These are phyloP conservation scores for Heterobasidion parviporum DNA, from an alignment of 1,284 basidiomycete species.

Conservation along the genomic window DNA sequence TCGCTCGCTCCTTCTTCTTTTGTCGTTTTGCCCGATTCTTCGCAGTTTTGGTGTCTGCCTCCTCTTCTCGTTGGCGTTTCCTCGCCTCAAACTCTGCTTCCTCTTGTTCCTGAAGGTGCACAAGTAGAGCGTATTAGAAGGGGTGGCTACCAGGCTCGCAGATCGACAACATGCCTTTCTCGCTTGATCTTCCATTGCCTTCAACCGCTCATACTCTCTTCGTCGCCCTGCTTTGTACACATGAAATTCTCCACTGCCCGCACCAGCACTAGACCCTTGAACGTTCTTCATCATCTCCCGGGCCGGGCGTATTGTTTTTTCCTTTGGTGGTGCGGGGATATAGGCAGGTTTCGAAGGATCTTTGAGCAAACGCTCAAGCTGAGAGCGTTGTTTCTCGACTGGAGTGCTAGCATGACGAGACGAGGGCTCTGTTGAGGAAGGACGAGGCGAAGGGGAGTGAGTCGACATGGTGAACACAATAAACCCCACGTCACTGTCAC, in stretches of 20 bases:
- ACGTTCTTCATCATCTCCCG: constrained; percentile 99
- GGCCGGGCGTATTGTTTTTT: constrained; percentile 71
- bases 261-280: constrained; percentile 87
- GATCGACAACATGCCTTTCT: constrained; percentile 48
- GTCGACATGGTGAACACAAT: constrained; percentile 3
- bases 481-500: background rate
- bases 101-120: constrained; percentile 47
- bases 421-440: constrained; percentile 17
- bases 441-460: constrained; percentile 19
- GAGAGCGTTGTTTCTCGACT: constrained; percentile 64
- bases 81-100: constrained; percentile 60
- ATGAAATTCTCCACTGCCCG: constrained; percentile 94
- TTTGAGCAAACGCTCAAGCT: constrained; percentile 81
- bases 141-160: background rate
- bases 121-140: background rate
- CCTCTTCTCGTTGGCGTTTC: constrained; percentile 54
- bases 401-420: constrained; percentile 61
- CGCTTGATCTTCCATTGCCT: constrained; percentile 80
- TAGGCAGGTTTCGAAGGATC: constrained; percentile 78
- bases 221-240: constrained; percentile 95
- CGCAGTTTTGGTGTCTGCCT: constrained; percentile 79
- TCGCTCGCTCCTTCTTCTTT: constrained; percentile 77
- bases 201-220: constrained; percentile 91
- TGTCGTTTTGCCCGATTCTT: constrained; percentile 88
- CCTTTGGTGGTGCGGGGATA: constrained; percentile 67